Conservation (phyloP, 257 asterid species). For the Nyctanthes arbortristis region DNA sequence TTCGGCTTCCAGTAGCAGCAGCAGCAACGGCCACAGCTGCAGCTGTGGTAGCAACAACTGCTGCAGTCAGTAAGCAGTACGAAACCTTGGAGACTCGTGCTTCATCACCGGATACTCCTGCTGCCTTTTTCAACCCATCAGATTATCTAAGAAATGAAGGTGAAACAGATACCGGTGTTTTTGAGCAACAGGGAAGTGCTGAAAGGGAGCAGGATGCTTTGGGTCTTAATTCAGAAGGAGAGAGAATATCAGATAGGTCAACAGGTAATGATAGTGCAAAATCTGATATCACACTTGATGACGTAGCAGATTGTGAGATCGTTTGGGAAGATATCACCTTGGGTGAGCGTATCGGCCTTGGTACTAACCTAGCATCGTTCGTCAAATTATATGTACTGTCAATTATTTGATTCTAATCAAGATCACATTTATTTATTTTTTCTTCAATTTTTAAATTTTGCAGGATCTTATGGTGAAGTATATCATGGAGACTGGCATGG, state of each 20-base stretch:
- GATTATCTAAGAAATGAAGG: constrained; percentile 53
- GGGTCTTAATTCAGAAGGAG: constrained; percentile 62
- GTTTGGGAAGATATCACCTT: constrained; percentile 88
- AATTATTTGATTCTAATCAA: constrained; percentile 22
- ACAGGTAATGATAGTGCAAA: constrained; percentile 68
- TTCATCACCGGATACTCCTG: constrained; percentile 50
- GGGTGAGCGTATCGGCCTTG: constrained; percentile 99
- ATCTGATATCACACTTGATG: constrained; percentile 79
- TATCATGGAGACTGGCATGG: constrained; percentile 93
- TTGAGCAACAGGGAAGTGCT: constrained; percentile 52
- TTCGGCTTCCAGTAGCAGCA: constrained; percentile 86
- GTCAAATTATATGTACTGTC: constrained; percentile 20
- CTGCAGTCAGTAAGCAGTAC: constrained; percentile 73
- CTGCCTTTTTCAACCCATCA: constrained; percentile 32
- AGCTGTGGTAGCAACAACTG: constrained; percentile 86
- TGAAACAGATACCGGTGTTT: constrained; percentile 41
- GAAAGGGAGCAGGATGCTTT: constrained; percentile 48
- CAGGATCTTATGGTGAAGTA: constrained; percentile 98
- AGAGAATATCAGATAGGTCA: constrained; percentile 87
- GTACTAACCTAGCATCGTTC: constrained; percentile 50
- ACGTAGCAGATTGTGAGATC: constrained; percentile 96
- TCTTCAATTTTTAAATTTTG: constrained; percentile 31
- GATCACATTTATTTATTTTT: constrained; percentile 7
- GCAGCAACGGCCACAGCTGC: constrained; percentile 95
- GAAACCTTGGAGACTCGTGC: constrained; percentile 55